A percentile compares a stretch with the other conserved stretches of the same genome.
Evolutionary conservation across 2,329 filamentous ascomycete genomes (phyloP).

Genomic region (Hawksworthiomyces lignivorus): DNA sequence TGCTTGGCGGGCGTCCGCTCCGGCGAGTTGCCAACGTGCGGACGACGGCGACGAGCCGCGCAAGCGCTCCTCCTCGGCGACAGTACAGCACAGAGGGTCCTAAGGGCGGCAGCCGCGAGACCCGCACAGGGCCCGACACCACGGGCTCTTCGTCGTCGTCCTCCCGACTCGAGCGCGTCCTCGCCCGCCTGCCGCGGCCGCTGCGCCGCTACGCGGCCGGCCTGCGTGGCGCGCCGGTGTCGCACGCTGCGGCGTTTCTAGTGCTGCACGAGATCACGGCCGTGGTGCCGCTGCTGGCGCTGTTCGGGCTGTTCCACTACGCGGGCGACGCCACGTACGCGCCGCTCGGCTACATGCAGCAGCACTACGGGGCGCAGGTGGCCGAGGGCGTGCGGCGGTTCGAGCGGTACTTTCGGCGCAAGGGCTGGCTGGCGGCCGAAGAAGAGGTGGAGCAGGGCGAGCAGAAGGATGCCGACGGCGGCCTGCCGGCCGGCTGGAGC

Average conservation of each 20-base stretch:
- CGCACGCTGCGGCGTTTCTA: conserved; percentile 79
- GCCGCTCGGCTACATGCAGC: conserved; percentile 47
- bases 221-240: conserved; percentile 68
- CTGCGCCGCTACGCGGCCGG: conserved; percentile 62
- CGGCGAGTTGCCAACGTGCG: too few relatives aligned
- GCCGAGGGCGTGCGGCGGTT: conserved; percentile 64
- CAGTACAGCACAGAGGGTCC: too few relatives aligned
- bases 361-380: conserved; percentile 42
- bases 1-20: too few relatives aligned
- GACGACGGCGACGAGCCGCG: not conserved
- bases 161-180: conserved; percentile 37
- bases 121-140: too few relatives aligned
- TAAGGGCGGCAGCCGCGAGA: too few relatives aligned
- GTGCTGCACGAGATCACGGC: conserved; percentile 90
- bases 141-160: not conserved
- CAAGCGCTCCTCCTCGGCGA: not conserved
- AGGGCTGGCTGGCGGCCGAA: conserved; percentile 70
- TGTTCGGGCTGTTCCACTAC: conserved; percentile 75
- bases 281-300: conserved; percentile 65
- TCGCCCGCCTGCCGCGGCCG: conserved; percentile 52
- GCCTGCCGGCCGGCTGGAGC: conserved; percentile 25
- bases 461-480: conserved; percentile 22
- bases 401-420: conserved; percentile 67
- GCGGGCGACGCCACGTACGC: conserved; percentile 49
- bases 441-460: conserved; percentile 24